Base-by-base conservation (phyloP, 108 stramenopile genomes). In the Licmophora abbreviata region DNA sequence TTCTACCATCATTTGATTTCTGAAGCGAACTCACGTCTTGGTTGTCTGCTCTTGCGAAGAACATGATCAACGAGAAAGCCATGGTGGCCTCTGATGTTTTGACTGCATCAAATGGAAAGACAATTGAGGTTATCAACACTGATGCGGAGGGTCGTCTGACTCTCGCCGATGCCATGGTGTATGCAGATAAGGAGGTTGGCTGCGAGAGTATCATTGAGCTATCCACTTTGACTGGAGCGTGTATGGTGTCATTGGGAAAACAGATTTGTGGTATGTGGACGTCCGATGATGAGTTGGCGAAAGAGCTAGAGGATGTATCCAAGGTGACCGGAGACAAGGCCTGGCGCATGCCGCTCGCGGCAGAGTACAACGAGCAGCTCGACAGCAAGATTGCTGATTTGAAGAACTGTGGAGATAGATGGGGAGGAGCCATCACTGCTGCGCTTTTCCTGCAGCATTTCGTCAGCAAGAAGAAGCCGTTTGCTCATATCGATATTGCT, bases 111-210 rank as follows among this genome's bases (percentile, higher is more conserved):
- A 98, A 98, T 64, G 95, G 95, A 28, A 97, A 95, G 58, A 97
- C 94, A 1, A 95, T 97, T 58, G 95, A 96, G 66, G 85, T 95
- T 12, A 50, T 94, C 48, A 98, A 98, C 69, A 98, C 97, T 12
- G 97, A 98, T 68, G 97, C 97, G 0, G 97, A 98, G 74, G 97
- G 97, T 3, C 76, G 97, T 18, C 64, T 98, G 43, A 98, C 97
- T 4, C 73, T 98, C 10, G 97, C 97, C 6, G 97, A 98, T 74
- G 97, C 97, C 14, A 62, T 98, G 24, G 95, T 98, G 0, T 98
- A 83, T 56, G 93, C 94, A 12, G 95, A 98, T 66, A 93, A 91
- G 62, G 87, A 87, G 37, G 51, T 95, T 25, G 92, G 77, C 29
- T 82, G 84, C 42, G 86, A 90, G 30, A 81, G 79, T 38, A 96